A percentile compares a stretch with the other conserved stretches of the same genome.
These are phyloP conservation scores for Lactifluus subvellereus DNA, from an alignment of 768 basidiomycete species.

Conservation along the genomic window DNA sequence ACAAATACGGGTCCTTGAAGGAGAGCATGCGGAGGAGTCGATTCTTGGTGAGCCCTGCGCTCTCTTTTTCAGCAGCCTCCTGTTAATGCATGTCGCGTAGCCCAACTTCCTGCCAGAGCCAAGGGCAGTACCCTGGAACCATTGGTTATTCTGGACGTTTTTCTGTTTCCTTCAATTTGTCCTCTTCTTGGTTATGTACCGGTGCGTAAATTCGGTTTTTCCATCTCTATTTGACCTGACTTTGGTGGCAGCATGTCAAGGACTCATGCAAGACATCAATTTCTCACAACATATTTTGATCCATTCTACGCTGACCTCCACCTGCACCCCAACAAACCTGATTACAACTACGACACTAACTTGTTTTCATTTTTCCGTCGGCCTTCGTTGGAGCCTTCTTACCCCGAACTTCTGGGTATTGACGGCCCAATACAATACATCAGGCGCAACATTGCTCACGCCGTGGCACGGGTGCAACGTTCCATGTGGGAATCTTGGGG, in stretches of 20 bases:
- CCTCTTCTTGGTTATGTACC: conserved; percentile 49
- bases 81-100: conserved; percentile 13
- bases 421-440: conserved; percentile 8
- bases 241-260: conserved; percentile 38
- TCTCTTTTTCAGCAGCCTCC: background rate
- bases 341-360: conserved; percentile 36
- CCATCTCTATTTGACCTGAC: background rate
- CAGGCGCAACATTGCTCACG: conserved; percentile 4
- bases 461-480: conserved; percentile 15
- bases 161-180: conserved; percentile 40
- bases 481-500: conserved; percentile 23
- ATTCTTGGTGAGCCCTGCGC: conserved; percentile 34
- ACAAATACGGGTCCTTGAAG: conserved; percentile 32
- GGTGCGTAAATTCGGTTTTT: conserved; percentile 36
- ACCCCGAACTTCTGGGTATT: conserved; percentile 9
- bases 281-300: conserved; percentile 73
- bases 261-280: conserved; percentile 47
- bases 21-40: conserved; percentile 35
- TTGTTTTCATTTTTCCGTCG: conserved; percentile 28
- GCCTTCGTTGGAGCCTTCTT: conserved; percentile 1
- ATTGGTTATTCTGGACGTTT: conserved; percentile 35
- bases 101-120: conserved; percentile 21
- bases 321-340: conserved; percentile 40
- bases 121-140: conserved; percentile 24
- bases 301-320: conserved; percentile 71